Percentiles rank a stretch among this genome's conserved stretches.
Conservation (phyloP, 345 rosid genomes). For the Brassica napus region Da-Ae NC_063448.1:25529001-25529500, state of each 20-base stretch:
- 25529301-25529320: constrained; percentile 53
- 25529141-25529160: constrained; percentile 52
- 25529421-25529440: constrained; percentile 47
- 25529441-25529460: constrained; percentile 40
- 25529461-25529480: constrained; percentile 47
- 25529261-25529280: constrained; percentile 48
- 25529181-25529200: constrained; percentile 32
- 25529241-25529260: constrained; percentile 46
- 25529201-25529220: constrained; percentile 15
- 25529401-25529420: background rate
- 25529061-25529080: background rate
- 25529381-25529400: background rate
- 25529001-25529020: constrained; percentile 42
- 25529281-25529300: constrained; percentile 46
- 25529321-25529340: constrained; percentile 56
- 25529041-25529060: background rate
- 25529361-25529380: background rate
- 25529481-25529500: constrained; percentile 55
- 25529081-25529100: background rate
- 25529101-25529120: background rate
- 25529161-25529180: constrained; percentile 46
- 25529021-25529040: constrained; percentile 55
- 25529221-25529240: constrained; percentile 43
- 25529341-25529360: background rate
- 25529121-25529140: background rate